These are phyloP conservation scores for Apiospora sp. DNA, from an alignment of 2,329 filamentous ascomycete genomes.

Conservation along the genomic window DNA sequence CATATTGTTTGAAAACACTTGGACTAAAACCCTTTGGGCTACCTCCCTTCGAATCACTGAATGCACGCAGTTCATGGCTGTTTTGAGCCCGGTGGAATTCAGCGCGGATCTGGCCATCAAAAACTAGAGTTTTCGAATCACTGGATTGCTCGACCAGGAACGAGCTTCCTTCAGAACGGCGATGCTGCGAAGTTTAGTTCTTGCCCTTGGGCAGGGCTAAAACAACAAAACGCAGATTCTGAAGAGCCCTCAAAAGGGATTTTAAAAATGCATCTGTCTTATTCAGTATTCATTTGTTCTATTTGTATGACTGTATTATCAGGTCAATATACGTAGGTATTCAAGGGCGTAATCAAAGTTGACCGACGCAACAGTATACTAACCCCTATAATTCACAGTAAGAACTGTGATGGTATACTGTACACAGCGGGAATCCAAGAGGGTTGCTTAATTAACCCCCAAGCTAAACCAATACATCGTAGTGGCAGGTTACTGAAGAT, in stretches of 20 bases:
- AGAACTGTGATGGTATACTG: too few relatives aligned
- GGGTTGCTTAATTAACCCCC: too few relatives aligned
- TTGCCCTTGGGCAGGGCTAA: background rate
- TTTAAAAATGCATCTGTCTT: background rate
- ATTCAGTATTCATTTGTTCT: too few relatives aligned
- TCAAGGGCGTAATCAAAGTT: too few relatives aligned
- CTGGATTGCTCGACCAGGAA: background rate
- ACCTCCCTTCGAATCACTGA: background rate
- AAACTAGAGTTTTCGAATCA: background rate
- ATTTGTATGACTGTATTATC: too few relatives aligned
- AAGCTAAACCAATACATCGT: too few relatives aligned
- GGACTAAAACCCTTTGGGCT: background rate
- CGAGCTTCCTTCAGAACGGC: background rate
- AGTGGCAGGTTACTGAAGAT: too few relatives aligned
- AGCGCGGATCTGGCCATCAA: background rate
- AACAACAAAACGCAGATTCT: background rate
- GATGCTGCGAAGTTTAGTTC: background rate
- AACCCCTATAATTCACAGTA: too few relatives aligned
- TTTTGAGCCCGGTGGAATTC: too few relatives aligned
- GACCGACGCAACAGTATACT: too few relatives aligned
- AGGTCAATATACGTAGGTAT: too few relatives aligned
- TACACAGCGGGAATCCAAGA: too few relatives aligned
- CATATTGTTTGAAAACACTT: background rate
- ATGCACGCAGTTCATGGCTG: background rate
- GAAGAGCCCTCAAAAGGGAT: background rate